Conservation (phyloP, 257 asterid genomes). For the Sherardia arvensis region DNA sequence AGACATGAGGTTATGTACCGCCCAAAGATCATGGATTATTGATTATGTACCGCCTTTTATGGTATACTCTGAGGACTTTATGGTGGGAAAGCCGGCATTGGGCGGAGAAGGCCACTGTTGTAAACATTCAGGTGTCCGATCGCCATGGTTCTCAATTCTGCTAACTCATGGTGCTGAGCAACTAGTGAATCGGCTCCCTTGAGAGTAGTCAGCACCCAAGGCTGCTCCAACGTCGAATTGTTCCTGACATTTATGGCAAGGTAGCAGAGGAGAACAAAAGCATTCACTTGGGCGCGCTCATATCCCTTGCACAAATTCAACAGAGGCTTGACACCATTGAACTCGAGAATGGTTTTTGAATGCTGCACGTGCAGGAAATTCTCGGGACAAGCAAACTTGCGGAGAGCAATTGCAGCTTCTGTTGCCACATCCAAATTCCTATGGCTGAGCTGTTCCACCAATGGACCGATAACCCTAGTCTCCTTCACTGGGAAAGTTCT, state of each 20-base stretch:
- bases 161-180: slow-evolving; percentile 47
- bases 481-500: slow-evolving; percentile 79
- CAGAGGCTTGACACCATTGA: slow-evolving; percentile 43
- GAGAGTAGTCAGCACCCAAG: slow-evolving; percentile 45
- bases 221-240: slow-evolving; percentile 54
- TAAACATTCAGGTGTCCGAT: slow-evolving; percentile 48
- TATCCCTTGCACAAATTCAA: slow-evolving; percentile 47
- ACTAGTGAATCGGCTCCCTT: slow-evolving; percentile 47
- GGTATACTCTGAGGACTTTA: background rate
- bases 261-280: slow-evolving; percentile 52
- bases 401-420: slow-evolving; percentile 60
- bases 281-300: slow-evolving; percentile 40
- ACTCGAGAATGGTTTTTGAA: slow-evolving; percentile 57
- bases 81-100: slow-evolving; percentile 23
- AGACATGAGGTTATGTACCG: background rate
- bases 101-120: slow-evolving; percentile 59
- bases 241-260: slow-evolving; percentile 64
- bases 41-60: background rate
- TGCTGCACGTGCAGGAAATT: slow-evolving; percentile 58
- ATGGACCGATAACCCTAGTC: slow-evolving; percentile 43
- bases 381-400: slow-evolving; percentile 52
- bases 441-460: slow-evolving; percentile 50
- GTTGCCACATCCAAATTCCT: slow-evolving; percentile 43
- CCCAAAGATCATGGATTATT: background rate
- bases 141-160: slow-evolving; percentile 47